Conservation (phyloP, 768 basidiomycete species). For the Aureoboletus auriporus region DNA sequence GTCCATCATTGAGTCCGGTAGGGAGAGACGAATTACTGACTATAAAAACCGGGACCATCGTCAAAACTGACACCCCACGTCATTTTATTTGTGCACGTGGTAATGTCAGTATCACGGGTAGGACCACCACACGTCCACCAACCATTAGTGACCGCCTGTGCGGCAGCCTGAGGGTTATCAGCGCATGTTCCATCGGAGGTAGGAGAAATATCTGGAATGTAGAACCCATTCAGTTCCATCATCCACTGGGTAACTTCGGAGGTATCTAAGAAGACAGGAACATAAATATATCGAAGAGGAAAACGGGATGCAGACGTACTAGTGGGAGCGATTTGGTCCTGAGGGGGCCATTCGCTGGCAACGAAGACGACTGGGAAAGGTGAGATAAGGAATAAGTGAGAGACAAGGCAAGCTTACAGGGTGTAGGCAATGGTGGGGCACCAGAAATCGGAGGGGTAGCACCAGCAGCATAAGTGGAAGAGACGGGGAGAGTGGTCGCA, state of each 20-base stretch:
- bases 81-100: constrained; percentile 59
- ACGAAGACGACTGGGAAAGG: constrained; percentile 39
- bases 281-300: not conserved
- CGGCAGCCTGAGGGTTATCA: constrained; percentile 51
- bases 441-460: constrained; percentile 59
- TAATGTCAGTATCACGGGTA: constrained; percentile 57
- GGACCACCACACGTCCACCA: constrained; percentile 92
- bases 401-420: constrained; percentile 40
- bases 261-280: not conserved
- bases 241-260: constrained; percentile 70
- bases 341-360: constrained; percentile 53
- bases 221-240: constrained; percentile 64
- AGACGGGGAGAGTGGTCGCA: constrained; percentile 43
- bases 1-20: not conserved
- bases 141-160: constrained; percentile 58
- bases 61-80: constrained; percentile 86
- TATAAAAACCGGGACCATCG: constrained; percentile 84
- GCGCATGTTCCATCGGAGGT: constrained; percentile 70
- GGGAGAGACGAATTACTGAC: constrained; percentile 39
- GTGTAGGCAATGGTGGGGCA: constrained; percentile 61
- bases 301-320: constrained; percentile 35
- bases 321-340: constrained; percentile 58
- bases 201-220: constrained; percentile 62
- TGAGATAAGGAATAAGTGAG: not conserved
- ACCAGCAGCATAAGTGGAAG: constrained; percentile 55